Evolutionary conservation across 2,329 filamentous ascomycete genomes (phyloP).

Genomic region (Thermothelomyces thermophilus): DNA sequence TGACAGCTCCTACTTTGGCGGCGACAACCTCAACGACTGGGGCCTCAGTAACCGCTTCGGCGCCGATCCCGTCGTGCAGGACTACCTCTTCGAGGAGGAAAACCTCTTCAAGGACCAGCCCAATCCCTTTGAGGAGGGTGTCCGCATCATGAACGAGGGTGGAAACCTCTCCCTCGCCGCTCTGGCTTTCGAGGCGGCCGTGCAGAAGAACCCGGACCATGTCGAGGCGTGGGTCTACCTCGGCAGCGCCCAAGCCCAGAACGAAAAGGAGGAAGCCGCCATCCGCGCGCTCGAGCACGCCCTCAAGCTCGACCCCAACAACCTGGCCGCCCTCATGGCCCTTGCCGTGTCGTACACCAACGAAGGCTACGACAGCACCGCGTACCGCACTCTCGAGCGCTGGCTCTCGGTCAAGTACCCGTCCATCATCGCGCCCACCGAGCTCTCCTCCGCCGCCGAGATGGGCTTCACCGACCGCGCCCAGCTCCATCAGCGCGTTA

Average conservation of each 20-base stretch:
- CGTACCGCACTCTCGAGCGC: slow-evolving; percentile 90
- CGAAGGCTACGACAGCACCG: slow-evolving; percentile 95
- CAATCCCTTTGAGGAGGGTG: slow-evolving; percentile 87
- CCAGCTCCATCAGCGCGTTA: slow-evolving; percentile 83
- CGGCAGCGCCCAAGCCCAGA: slow-evolving; percentile 89
- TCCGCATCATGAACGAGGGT: slow-evolving; percentile 87
- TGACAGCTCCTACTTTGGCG: slow-evolving; percentile 43
- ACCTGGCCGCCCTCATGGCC: slow-evolving; percentile 87
- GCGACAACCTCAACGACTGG: slow-evolving; percentile 58
- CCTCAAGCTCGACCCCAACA: slow-evolving; percentile 78
- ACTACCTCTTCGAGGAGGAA: slow-evolving; percentile 91
- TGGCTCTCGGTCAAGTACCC: slow-evolving; percentile 98
- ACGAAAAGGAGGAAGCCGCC: slow-evolving; percentile 95
- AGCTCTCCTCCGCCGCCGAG: slow-evolving; percentile 69
- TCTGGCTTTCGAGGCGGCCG: slow-evolving; percentile 90
- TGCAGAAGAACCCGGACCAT: slow-evolving; percentile 81
- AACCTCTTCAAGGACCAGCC: slow-evolving; percentile 72
- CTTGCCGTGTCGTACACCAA: slow-evolving; percentile 96
- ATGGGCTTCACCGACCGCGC: slow-evolving; percentile 92
- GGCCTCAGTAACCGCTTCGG: slow-evolving; percentile 52
- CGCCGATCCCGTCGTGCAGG: slow-evolving; percentile 70
- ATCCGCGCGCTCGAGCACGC: slow-evolving; percentile 91
- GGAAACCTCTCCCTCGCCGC: slow-evolving; percentile 92
- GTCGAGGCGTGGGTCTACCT: slow-evolving; percentile 91
- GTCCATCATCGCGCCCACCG: slow-evolving; percentile 63